Evolutionary conservation across 495 filamentous ascomycete species (phyloP), one percentile per base, ranked within the genome.

Genomic region (Talaromyces borbonicus): DNA sequence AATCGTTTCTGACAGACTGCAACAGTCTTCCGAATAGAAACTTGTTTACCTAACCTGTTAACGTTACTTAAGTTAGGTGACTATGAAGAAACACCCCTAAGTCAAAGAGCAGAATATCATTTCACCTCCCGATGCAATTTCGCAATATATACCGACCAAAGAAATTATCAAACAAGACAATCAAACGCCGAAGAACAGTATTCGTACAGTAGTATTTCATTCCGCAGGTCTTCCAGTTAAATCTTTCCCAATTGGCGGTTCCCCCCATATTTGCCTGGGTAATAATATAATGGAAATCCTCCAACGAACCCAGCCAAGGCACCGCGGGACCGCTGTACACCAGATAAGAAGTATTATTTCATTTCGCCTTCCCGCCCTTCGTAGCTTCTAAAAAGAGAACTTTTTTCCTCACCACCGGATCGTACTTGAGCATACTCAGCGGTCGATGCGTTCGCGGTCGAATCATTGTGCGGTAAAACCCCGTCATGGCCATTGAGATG

Each of bases 371-470:
- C 49, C 72, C 72, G 47, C 72, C 68, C 54, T 84, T 81, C 53
- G 90, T 93, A 67, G 85, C 80, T 67, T 96, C 90, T 22, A 95
- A 75, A 66, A 96, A 96, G 3, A 96, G 74, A 33, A 96, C 90
- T 69, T 90, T 78, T 69, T 87, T 89, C 87, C 66, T 86, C 85
- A 94, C 85, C 56, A 99, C 85, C 48, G 93, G 93, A 67, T 99
- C 93, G 63, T 99, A 97, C 70, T 99, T 99, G 52, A 97, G 73
- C 89, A 97, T 94, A 68, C 85, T 90, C 64, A 97, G 75, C 29
- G 93, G 92, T 30, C 81, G 71, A 47, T 90, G 74, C 19, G 73
- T 70, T 41, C 93, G 82, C 12, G 90, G 89, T 24, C 93, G 84
- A 44, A 84, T 74, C 61, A 89, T 75, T 45, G 86, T 93, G 62